These are phyloP conservation scores for Aspergillus caelatus DNA, from an alignment of 2,329 filamentous ascomycete genomes.

Conservation along the genomic window DNA sequence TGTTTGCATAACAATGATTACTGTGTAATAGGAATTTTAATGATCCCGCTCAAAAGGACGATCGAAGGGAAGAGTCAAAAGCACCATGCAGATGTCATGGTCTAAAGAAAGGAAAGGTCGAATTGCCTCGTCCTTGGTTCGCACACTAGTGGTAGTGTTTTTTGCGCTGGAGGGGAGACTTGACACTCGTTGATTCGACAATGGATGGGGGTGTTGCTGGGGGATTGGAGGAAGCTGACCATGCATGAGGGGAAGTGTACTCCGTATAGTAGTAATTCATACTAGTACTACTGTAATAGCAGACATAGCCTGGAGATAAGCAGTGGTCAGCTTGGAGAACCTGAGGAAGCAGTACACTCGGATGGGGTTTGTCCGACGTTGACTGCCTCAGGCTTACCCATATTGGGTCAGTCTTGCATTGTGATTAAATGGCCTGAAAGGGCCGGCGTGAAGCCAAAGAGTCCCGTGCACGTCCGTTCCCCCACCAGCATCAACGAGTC, in stretches of 20 bases:
- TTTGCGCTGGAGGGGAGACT: background rate
- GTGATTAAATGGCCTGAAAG: conserved; percentile 4
- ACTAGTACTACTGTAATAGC: too few relatives aligned
- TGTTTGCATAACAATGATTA: background rate
- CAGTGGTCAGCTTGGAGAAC: background rate
- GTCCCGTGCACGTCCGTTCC: conserved; percentile 4
- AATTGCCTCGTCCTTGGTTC: conserved; percentile 5
- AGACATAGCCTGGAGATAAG: background rate
- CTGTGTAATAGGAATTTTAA: background rate
- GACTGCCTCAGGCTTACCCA: conserved; percentile 12
- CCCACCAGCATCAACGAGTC: background rate
- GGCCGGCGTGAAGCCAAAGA: background rate
- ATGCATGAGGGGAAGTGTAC: background rate
- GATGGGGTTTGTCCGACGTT: conserved; percentile 4
- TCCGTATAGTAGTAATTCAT: background rate
- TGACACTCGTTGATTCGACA: conserved; percentile 8
- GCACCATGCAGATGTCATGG: conserved; percentile 2
- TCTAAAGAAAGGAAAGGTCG: background rate
- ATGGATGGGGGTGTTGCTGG: background rate
- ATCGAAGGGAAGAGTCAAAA: background rate
- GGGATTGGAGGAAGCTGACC: background rate
- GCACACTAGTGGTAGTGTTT: conserved; percentile 5
- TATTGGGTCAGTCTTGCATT: conserved; percentile 8
- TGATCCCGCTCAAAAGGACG: background rate
- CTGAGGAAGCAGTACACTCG: background rate